phyloP scores from a whole-genome alignment of 148 eudicot genomes.

The Limonium bicolor region DNA sequence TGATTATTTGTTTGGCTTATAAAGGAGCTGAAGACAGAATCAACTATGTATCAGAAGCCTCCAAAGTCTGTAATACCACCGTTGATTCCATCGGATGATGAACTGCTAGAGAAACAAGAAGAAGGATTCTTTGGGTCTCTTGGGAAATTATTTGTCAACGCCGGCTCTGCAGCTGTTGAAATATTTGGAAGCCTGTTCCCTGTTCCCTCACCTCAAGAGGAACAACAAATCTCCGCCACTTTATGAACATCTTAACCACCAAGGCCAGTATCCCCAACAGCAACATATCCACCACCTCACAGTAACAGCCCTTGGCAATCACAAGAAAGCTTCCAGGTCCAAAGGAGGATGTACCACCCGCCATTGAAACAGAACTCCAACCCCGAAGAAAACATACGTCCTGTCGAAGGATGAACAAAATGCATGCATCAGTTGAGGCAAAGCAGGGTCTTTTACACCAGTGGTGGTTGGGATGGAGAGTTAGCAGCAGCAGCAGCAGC shows the following conservation, averaged over 20 bases:
- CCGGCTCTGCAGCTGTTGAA: conserved; percentile 47
- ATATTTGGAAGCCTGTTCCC: conserved; percentile 52
- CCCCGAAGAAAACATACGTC: conserved; percentile 79
- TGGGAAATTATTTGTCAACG: conserved; percentile 30
- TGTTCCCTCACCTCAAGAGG: too few relatives aligned
- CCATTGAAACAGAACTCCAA: conserved; percentile 65
- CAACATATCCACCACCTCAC: too few relatives aligned
- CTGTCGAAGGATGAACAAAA: conserved; percentile 79
- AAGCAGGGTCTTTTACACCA: conserved; percentile 51
- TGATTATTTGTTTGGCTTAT: too few relatives aligned
- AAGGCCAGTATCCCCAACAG: conserved; percentile 24
- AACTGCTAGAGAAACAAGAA: conserved; percentile 64
- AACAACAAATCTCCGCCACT: conserved; percentile 23
- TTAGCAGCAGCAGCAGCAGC: too few relatives aligned
- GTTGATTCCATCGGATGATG: conserved; percentile 59
- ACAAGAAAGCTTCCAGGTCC: conserved; percentile 80
- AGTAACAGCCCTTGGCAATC: conserved; percentile 43
- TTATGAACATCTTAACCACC: conserved; percentile 21
- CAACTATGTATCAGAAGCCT: conserved; percentile 36
- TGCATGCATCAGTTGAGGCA: conserved; percentile 66
- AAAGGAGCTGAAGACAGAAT: conserved; percentile 12
- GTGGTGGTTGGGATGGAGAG: conserved; percentile 42
- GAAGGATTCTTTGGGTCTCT: conserved; percentile 62
- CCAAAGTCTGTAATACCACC: conserved; percentile 49
- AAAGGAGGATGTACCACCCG: conserved; percentile 74